A percentile compares a stretch with the other conserved stretches of the same genome.
These are phyloP conservation scores for Spathaspora boniae DNA, from an alignment of 805 yeast species.

Conservation along the genomic window DNA sequence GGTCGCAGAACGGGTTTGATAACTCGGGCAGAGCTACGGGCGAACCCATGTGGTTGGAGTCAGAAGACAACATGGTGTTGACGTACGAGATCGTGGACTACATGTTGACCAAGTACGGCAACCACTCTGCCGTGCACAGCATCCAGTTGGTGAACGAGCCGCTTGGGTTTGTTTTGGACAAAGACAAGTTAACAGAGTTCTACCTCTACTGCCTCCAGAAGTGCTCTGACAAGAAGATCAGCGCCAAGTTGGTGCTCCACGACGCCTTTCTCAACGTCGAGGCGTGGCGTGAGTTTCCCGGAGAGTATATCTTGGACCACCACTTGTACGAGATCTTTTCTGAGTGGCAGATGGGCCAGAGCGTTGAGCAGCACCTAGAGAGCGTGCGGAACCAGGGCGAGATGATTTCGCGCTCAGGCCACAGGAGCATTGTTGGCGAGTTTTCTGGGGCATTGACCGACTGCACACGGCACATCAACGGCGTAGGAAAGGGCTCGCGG, in stretches of 20 bases:
- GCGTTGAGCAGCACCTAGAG: constrained; percentile 12
- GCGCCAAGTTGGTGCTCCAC: constrained; percentile 11
- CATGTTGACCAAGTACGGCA: constrained; percentile 15
- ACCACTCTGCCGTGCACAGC: constrained; percentile 15
- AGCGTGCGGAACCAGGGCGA: constrained; percentile 15
- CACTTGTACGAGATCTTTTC: constrained; percentile 25
- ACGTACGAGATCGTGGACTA: constrained; percentile 13
- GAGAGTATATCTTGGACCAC: constrained; percentile 19
- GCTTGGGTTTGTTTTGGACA: constrained; percentile 20
- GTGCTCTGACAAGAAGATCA: constrained; percentile 8
- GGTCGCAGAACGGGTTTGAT: constrained; percentile 86
- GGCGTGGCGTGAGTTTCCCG: constrained; percentile 15
- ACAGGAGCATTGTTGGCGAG: constrained; percentile 60
- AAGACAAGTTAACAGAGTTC: constrained; percentile 19
- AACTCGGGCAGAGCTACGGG: constrained; percentile 63
- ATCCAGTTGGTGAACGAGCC: constrained; percentile 30
- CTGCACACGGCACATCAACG: constrained; percentile 68
- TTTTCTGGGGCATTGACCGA: constrained; percentile 75
- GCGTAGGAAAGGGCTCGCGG: constrained; percentile 63
- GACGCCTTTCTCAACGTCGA: constrained; percentile 17
- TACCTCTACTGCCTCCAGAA: constrained; percentile 16
- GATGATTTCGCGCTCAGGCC: constrained; percentile 31
- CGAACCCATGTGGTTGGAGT: constrained; percentile 14
- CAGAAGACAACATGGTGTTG: constrained; percentile 9
- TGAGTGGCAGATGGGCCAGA: constrained; percentile 12